A percentile compares a stretch with the other conserved stretches of the same genome.
phyloP scores from a whole-genome alignment of 1,139 yeast species.

The Yamadazyma trypodendri region DNA sequence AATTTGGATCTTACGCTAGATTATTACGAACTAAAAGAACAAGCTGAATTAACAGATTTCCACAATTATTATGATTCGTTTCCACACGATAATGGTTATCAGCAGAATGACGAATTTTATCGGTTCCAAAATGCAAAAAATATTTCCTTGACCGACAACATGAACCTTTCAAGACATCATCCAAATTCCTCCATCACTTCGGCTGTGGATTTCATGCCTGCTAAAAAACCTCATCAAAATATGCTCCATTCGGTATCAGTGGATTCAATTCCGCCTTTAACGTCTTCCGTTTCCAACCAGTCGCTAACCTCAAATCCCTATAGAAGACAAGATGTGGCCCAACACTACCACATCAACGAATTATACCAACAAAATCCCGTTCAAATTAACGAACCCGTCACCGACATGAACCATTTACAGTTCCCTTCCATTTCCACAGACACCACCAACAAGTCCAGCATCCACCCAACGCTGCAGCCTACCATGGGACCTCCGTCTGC shows the following conservation, averaged over 20 bases:
- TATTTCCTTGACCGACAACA: slow-evolving; percentile 14
- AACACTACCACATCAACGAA: neutral
- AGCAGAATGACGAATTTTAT: neutral
- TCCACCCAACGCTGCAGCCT: neutral
- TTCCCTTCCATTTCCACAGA: neutral
- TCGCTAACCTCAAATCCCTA: slow-evolving; percentile 31
- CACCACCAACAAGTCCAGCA: slow-evolving; percentile 1
- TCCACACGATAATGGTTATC: slow-evolving; percentile 2
- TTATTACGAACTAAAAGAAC: slow-evolving; percentile 11
- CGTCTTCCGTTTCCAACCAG: slow-evolving; percentile 41
- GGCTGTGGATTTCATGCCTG: slow-evolving; percentile 5
- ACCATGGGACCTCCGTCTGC: slow-evolving; percentile 4
- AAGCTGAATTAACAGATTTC: slow-evolving; percentile 8
- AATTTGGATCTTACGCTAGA: slow-evolving; percentile 12
- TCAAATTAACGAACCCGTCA: slow-evolving; percentile 1
- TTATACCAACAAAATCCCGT: neutral
- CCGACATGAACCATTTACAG: slow-evolving; percentile 3
- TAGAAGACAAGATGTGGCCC: slow-evolving; percentile 5
- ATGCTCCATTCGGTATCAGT: slow-evolving; percentile 25
- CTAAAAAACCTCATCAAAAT: slow-evolving; percentile 14
- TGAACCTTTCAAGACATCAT: slow-evolving; percentile 15
- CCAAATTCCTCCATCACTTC: slow-evolving; percentile 19
- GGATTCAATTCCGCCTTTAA: slow-evolving; percentile 38
- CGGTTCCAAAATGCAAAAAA: slow-evolving; percentile 3
- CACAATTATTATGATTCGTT: slow-evolving; percentile 7